Evolutionary conservation across 805 yeast species (phyloP), one percentile per base, ranked within the genome.

Genomic region (Candida glaebosa): DNA sequence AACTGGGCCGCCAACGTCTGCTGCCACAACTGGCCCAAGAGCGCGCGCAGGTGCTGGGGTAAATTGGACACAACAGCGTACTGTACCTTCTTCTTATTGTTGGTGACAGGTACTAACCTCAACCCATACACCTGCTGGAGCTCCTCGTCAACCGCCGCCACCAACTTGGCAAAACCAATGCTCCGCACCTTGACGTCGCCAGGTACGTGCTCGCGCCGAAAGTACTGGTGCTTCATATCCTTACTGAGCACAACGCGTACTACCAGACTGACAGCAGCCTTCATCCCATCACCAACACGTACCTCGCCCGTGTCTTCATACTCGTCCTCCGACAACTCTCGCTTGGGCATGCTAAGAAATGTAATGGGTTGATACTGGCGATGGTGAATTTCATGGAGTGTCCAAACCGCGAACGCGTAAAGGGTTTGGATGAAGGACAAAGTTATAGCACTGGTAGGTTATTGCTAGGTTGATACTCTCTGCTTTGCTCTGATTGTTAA

Each of bases 81-180:
- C 17, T 61, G 58, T 31, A 33, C 48, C n/a, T 44, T 46, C 16
- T 45, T 40, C 10, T 45, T 37, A 2, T 15, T 32, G 18, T 25
- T 39, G 3, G 58, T 51, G 5, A 50, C 40, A 28, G 49, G 53
- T 18, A 46, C 55, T 28, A 66, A 43, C 20, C 50, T 44, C 32
- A 66, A 39, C 4, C 69, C 71, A 38, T 63, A 65, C 0, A 54
- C 47, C 1, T 46, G 40, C 30, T 52, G 50, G 28, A 67, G 44
- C 17, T 48, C 51, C 0, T 33, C 37, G 28, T 48, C 49, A 2
- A 52, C 51, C 4, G 41, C 43, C 16, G 38, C 39, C 5, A 63
- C 34, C 18, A 60, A 34, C 15, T 16, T 20, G 5, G 53, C 58
- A 40, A 42, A 56, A 16, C 41, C 38, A 7, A 41, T 19, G 35